These are phyloP conservation scores for Chenopodium suecicum DNA, from an alignment of 148 eudicot genomes.

Conservation along the genomic window DNA sequence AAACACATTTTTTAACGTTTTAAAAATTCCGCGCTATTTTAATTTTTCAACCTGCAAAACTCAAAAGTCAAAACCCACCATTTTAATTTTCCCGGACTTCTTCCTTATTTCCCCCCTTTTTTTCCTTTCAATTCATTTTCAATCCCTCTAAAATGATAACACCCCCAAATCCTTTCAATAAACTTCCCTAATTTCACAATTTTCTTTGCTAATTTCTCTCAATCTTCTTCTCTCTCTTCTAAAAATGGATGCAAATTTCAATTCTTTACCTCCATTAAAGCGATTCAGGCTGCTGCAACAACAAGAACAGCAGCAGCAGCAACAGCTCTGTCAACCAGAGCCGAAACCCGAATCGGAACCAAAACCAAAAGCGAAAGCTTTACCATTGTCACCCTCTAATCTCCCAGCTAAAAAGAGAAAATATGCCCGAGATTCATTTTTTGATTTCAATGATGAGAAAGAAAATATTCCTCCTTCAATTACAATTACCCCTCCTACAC, in stretches of 20 bases:
- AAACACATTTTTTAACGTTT: not conserved
- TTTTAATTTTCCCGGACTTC: not conserved
- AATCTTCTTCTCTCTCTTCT: not conserved
- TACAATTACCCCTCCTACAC: constrained; percentile 11
- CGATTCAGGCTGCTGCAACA: constrained; percentile 64
- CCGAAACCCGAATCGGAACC: not conserved
- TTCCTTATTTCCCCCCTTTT: not conserved
- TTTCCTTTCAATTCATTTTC: not conserved
- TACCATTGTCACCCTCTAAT: constrained; percentile 19
- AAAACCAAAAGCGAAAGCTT: not conserved
- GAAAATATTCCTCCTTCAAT: constrained; percentile 20
- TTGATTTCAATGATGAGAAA: not conserved
- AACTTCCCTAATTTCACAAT: not conserved
- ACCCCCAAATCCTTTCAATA: not conserved
- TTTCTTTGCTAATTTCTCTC: constrained; percentile 11
- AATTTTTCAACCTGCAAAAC: constrained; percentile 4
- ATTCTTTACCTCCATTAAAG: constrained; percentile 64
- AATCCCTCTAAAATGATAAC: not conserved
- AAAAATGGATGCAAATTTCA: constrained; percentile 49
- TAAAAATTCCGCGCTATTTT: not conserved
- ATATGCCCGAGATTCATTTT: constrained; percentile 19
- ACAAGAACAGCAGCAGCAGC: constrained; percentile 8
- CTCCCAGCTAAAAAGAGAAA: constrained; percentile 81
- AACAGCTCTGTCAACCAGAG: not conserved
- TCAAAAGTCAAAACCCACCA: not conserved